Conservation (phyloP, 352 stramenopile genomes). For the Phytophthora ramorum region DNA sequence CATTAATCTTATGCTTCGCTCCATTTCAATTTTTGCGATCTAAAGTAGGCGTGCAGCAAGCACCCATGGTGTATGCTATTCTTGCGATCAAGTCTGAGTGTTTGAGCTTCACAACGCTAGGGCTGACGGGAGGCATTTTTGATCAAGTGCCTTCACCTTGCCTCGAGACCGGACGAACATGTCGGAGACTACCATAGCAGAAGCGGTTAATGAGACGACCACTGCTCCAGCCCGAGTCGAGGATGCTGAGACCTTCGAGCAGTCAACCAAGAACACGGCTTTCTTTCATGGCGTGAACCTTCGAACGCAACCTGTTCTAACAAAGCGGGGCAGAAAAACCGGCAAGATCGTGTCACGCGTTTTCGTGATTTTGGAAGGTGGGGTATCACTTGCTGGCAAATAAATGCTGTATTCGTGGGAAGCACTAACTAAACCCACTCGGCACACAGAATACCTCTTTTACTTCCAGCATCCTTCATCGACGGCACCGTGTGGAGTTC, state of each 20-base stretch:
- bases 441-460: conserved; percentile 68
- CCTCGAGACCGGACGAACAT: conserved; percentile 1
- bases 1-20: neutral
- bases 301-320: conserved; percentile 69
- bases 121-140: conserved; percentile 6
- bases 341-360: conserved; percentile 73
- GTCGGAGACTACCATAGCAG: conserved; percentile 10
- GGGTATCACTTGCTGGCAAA: neutral
- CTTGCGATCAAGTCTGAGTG: conserved; percentile 11
- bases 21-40: neutral
- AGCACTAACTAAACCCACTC: conserved; percentile 4
- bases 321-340: conserved; percentile 75
- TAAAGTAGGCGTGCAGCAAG: neutral
- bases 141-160: neutral
- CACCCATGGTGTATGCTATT: conserved; percentile 8
- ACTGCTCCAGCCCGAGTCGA: conserved; percentile 5
- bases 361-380: conserved; percentile 82
- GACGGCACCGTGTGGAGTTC: conserved; percentile 63
- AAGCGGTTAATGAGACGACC: neutral
- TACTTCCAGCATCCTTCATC: conserved; percentile 73
- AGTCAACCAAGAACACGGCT: conserved; percentile 13
- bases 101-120: neutral
- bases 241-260: conserved; percentile 11
- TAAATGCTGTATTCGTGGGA: neutral
- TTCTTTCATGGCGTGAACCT: conserved; percentile 77